Conservation (phyloP, 768 basidiomycete species). For the Auriscalpium orientale region DNA sequence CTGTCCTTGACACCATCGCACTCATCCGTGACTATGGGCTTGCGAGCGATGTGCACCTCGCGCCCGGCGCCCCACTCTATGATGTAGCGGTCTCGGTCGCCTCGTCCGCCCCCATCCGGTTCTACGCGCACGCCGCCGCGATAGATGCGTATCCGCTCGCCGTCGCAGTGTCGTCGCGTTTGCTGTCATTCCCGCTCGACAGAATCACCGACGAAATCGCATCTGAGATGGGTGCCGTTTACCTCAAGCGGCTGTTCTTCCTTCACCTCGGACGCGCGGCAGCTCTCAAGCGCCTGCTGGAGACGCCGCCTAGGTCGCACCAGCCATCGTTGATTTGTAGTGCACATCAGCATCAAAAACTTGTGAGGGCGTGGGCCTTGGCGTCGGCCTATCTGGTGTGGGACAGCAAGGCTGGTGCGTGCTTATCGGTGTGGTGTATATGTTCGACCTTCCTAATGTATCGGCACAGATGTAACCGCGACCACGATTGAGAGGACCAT, state of each 20-base stretch:
- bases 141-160: conserved; percentile 32
- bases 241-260: too few relatives aligned
- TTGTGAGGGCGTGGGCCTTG: conserved; percentile 25
- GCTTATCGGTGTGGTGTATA: too few relatives aligned
- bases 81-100: conserved; percentile 27
- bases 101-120: conserved; percentile 29
- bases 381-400: conserved; percentile 22
- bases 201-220: conserved; percentile 32
- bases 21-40: conserved; percentile 23
- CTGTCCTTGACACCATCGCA: conserved; percentile 18
- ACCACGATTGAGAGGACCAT: too few relatives aligned
- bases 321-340: conserved; percentile 14
- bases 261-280: conserved; percentile 19
- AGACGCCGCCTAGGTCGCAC: conserved; percentile 21
- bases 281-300: conserved; percentile 27
- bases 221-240: conserved; percentile 18
- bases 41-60: conserved; percentile 18
- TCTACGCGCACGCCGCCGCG: conserved; percentile 35
- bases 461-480: too few relatives aligned
- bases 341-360: conserved; percentile 14
- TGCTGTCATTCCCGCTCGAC: conserved; percentile 28
- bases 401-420: conserved; percentile 20
- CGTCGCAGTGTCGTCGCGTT: conserved; percentile 29
- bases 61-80: conserved; percentile 24
- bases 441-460: too few relatives aligned